Percentiles rank a stretch among this genome's conserved stretches.
Evolutionary conservation across 2,329 filamentous ascomycete genomes (phyloP).

Genomic region (Diaporthe aspalathi): DNA sequence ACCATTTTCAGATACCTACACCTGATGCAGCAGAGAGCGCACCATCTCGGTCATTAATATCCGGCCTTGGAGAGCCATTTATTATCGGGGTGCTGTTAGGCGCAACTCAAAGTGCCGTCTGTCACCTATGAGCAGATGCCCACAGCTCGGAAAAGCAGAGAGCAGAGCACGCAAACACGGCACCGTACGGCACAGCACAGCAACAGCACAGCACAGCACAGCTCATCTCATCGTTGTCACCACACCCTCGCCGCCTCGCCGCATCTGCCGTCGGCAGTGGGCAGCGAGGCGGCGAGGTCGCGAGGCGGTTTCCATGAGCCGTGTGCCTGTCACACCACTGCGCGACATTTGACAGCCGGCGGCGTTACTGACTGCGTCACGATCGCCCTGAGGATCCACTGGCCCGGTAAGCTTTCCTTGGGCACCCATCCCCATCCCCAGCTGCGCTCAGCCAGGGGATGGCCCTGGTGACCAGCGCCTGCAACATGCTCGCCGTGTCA

Average conservation of each 20-base stretch:
- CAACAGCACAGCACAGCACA: background rate
- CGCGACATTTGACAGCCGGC: constrained; percentile 14
- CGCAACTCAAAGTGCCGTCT: constrained; percentile 6
- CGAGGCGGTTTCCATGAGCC: constrained; percentile 2
- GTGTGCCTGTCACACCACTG: constrained; percentile 16
- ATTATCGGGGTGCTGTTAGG: constrained; percentile 6
- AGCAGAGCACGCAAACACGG: background rate
- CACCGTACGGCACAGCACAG: background rate
- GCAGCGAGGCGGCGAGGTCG: background rate
- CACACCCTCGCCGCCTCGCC: constrained; percentile 1
- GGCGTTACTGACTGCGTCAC: constrained; percentile 18
- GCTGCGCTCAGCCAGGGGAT: constrained; percentile 15
- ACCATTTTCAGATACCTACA: background rate
- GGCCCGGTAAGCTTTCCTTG: constrained; percentile 32
- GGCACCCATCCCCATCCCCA: background rate
- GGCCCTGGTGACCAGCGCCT: constrained; percentile 20
- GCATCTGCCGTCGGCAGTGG: constrained; percentile 5
- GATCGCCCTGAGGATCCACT: constrained; percentile 11
- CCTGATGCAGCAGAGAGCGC: constrained; percentile 6
- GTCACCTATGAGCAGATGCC: background rate
- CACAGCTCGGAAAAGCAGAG: constrained; percentile 7
- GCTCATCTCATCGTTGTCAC: background rate
- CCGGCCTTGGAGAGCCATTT: background rate
- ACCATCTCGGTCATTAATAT: constrained; percentile 11
- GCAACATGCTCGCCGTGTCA: constrained; percentile 7